Base-by-base conservation (phyloP, 352 stramenopile genomes). In the Phytophthora sansomeana region DNA sequence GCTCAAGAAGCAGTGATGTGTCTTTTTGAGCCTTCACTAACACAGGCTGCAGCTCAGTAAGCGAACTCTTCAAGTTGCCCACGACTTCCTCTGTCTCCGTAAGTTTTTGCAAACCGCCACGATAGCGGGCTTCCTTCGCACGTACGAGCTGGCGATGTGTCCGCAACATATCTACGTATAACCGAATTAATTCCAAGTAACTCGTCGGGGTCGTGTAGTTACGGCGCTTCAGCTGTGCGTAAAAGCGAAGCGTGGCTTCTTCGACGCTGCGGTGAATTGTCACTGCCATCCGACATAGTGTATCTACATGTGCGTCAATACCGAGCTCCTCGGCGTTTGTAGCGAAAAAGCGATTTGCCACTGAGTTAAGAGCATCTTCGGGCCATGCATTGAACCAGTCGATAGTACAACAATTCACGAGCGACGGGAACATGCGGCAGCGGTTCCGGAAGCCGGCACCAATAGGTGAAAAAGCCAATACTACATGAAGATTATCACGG, bases 381-480 rank as follows among this genome's bases (percentile, higher is more conserved):
- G 96, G 96, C 96, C 96, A 98, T 19, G 95, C 88, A 52, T 97
- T 97, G 76, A 98, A 98, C 96, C 96, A 98, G 60, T 98, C 95
- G 67, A 98, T 98, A 41, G 90, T 97, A 52, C 92, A 98, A 76
- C 90, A 98, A 58, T 98, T 98, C 5, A 98, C 92, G 4, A 98
- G 78, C 44, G 92, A 98, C 44, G 93, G 95, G 52, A 98, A 98
- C 89, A 97, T 98, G 11, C 92, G 89, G 57, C 93, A 98, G 0
- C 95, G 90, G 33, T 95, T 97, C 2, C 94, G 84, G 57, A 98
- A 98, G n/a, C 87, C 83, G 1, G 81, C 81, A 10, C 95, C 95
- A 44, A 98, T 97, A 2, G 95, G 94, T 14, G 91, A 98, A 51
- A 98, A 96, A 2, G 90, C 92, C 19, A 98, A 60, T n/a, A 98